Evolutionary conservation across 1,139 yeast species (phyloP), one percentile per base, ranked within the genome.

Genomic region (Sugiyamaella novakii): DNA sequence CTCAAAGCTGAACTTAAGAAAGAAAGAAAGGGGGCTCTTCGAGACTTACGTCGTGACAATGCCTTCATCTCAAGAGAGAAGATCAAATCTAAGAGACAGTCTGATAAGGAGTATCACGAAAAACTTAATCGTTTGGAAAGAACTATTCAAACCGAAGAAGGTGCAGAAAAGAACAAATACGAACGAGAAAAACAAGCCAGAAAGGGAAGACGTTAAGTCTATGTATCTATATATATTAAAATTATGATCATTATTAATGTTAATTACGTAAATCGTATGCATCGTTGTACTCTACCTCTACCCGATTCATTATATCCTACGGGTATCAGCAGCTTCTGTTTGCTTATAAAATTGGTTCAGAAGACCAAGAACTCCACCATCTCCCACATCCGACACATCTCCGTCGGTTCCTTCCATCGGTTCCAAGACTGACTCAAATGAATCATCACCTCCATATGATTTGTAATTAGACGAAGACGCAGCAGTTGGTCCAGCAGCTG

Each of bases 101-200:
- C 80, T 65, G 83, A 87, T 63, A 80, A 79, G 46, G 89, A 80
- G 17, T 94, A 94, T 67, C 98, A 92, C 67, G 78, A 81, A 60
- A 91, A 88, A 75, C 87, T 92, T 88, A 86, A 95, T 41, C 79
- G 78, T 56, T 83, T 94, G 67, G 83, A 86, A 65, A 86, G 91
- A 61, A 80, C 91, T 49, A 87, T 91, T 62, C 85, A 86, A 56
- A 87, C 96, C 1, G 87, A 84, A 59, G 98, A 91, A 74, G 98
- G 98, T 60, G 87, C 94, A 5, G 97, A 88, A 64, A 85, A 87
- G 76, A 91, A 92, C 65, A 83, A 83, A 60, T 91, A 89, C 67
- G 96, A 88, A 65, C 77, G 89, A 56, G 98, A 89, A 64, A 85
- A 80, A 76, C 82, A 78, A 67, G 73, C 76, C 56, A 78, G 89